These are phyloP conservation scores for Fusarium avenaceum DNA, from an alignment of 2,329 filamentous ascomycete genomes.

Conservation along the genomic window DNA sequence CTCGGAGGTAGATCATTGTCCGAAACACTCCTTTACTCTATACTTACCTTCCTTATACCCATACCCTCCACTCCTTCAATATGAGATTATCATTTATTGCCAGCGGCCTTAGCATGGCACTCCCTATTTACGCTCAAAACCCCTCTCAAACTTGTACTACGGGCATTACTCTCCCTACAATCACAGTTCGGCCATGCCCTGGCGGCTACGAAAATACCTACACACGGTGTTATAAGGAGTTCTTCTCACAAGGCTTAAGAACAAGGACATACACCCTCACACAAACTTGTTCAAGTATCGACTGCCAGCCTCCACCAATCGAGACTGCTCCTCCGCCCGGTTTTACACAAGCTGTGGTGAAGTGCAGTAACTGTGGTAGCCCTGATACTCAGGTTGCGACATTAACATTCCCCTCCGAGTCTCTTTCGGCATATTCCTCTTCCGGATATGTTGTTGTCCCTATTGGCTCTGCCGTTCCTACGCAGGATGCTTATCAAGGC, in stretches of 20 bases:
- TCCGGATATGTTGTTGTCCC: constrained; percentile 15
- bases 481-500: background rate
- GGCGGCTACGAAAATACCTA: constrained; percentile 7
- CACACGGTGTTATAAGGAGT: constrained; percentile 21
- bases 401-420: constrained; percentile 14
- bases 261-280: constrained; percentile 12
- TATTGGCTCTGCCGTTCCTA: background rate
- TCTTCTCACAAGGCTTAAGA: background rate
- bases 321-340: constrained; percentile 22
- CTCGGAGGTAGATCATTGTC: background rate
- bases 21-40: background rate
- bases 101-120: background rate
- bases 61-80: background rate
- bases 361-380: constrained; percentile 8
- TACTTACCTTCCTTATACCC: background rate
- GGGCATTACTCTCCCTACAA: background rate
- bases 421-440: constrained; percentile 20
- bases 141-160: constrained; percentile 9
- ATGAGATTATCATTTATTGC: background rate
- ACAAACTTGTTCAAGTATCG: constrained; percentile 8
- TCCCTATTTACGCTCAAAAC: constrained; percentile 1
- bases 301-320: constrained; percentile 2
- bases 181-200: constrained; percentile 4
- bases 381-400: constrained; percentile 7
- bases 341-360: constrained; percentile 15